phyloP scores from a whole-genome alignment of 169 alveolate species.

The Eimeria tenella region DNA sequence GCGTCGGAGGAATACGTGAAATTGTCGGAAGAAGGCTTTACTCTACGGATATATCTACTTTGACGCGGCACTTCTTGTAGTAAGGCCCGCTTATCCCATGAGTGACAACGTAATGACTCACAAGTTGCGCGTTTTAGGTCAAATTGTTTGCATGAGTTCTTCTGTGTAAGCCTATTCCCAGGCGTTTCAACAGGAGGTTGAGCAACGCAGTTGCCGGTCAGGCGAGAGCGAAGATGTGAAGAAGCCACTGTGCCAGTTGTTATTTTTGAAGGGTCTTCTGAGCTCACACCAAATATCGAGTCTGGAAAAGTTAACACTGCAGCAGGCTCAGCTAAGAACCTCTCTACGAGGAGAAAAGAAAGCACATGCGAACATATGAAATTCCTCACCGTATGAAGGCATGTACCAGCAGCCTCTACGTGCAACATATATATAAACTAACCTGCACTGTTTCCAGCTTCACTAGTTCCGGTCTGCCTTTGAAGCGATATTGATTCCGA shows the following conservation, averaged over 20 bases:
- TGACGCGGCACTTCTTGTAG: neutral
- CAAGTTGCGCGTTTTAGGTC: no score
- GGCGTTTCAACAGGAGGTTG: no score
- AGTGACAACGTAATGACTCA: neutral
- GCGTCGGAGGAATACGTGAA: neutral
- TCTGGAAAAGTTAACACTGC: neutral
- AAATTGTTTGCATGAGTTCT: no score
- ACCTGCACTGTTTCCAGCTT: conserved; percentile 14
- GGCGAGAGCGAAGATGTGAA: no score
- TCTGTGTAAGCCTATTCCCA: no score
- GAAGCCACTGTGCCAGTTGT: no score
- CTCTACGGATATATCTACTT: neutral
- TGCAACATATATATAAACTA: neutral
- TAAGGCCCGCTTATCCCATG: neutral
- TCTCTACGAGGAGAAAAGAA: no score
- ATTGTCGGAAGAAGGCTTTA: neutral
- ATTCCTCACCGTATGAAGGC: neutral
- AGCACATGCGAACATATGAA: no score
- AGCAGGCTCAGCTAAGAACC: neutral
- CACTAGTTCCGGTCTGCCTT: neutral
- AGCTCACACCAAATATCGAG: no score
- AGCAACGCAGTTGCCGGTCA: no score
- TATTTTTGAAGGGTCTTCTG: no score
- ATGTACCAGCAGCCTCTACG: neutral
- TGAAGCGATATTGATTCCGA: conserved; percentile 65